Evolutionary conservation across 371 early-diverging fungal genomes (phyloP), one percentile per base, ranked within the genome.

Genomic region (Ecytonucleospora hepatopenaei): DNA sequence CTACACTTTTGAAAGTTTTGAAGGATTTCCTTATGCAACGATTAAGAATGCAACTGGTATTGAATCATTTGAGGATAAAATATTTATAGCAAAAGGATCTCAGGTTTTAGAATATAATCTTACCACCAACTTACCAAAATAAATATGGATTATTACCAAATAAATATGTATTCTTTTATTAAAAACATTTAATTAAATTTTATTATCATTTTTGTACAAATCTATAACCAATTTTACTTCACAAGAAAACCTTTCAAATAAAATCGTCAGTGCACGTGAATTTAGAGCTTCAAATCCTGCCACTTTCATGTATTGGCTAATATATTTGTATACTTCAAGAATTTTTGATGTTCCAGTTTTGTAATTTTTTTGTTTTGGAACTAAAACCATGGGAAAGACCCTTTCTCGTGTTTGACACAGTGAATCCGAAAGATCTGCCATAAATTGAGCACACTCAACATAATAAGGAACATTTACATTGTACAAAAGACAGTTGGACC

Each of bases 401-500:
- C 26, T 51, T 17, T 17, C 17, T 51, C 53, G 4, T 4, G 8
- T 21, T 24, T 4, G 19, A 51, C 15, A 51, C 35, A 59, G 31
- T 23, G 4, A 24, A 28, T 65, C 58, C 2, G 65, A 63, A 2
- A 49, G 59, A 0, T 56, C 30, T 34, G 26, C 59, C 65, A 72
- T 68, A 35, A 21, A 51, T 16, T 35, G 15, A 24, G 68, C 73
- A 65, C 69, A 72, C 0, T 61, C 62, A n/a, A 62, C 15, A 46
- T 59, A 65, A 48, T 65, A 65, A 15, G 40, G 48, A 40, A 23
- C 3, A 1, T 31, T 70, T 47, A 67, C 67, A 59, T 78, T 74
- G 51, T 72, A 78, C 0, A 28, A 59, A 49, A 71, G 56, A 32
- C 74, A 75, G 56, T 78, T 78, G 30, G 49, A 32, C 54, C 68